phyloP scores from a whole-genome alignment of 2,329 filamentous ascomycete genomes.

The Clonostachys rhizophaga region DNA sequence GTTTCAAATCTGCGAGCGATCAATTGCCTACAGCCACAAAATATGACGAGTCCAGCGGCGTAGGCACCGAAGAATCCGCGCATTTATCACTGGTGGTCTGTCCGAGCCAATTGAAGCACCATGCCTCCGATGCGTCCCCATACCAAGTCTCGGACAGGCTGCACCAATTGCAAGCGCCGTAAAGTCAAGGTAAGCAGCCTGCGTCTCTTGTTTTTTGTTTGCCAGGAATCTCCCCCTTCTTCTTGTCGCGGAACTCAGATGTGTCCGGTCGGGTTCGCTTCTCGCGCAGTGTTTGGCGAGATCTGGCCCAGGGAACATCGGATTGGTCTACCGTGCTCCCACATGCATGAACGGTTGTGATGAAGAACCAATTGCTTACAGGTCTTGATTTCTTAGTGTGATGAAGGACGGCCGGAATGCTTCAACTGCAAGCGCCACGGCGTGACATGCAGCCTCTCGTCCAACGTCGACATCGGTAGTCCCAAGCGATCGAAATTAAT shows the following conservation, averaged over 20 bases:
- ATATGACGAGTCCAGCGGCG: background rate
- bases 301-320: background rate
- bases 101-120: constrained; percentile 1
- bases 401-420: constrained; percentile 18
- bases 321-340: background rate
- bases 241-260: no score
- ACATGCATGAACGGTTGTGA: background rate
- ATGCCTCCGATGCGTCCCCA: constrained; percentile 18
- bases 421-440: constrained; percentile 20
- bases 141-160: constrained; percentile 24
- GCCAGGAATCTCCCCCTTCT: no score
- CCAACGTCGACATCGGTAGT: no score
- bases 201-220: no score
- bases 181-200: constrained; percentile 20
- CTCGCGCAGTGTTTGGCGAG: no score
- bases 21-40: background rate
- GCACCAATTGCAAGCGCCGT: constrained; percentile 21
- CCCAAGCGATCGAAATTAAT: no score
- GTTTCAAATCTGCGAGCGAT: background rate
- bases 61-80: background rate
- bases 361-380: no score
- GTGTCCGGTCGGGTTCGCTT: no score
- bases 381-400: constrained; percentile 4
- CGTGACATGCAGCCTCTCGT: constrained; percentile 16
- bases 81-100: background rate